Percentiles rank a stretch among this genome's conserved stretches.
Evolutionary conservation across 208 protist species (phyloP).

Genomic region (Trypanosoma theileri): DNA sequence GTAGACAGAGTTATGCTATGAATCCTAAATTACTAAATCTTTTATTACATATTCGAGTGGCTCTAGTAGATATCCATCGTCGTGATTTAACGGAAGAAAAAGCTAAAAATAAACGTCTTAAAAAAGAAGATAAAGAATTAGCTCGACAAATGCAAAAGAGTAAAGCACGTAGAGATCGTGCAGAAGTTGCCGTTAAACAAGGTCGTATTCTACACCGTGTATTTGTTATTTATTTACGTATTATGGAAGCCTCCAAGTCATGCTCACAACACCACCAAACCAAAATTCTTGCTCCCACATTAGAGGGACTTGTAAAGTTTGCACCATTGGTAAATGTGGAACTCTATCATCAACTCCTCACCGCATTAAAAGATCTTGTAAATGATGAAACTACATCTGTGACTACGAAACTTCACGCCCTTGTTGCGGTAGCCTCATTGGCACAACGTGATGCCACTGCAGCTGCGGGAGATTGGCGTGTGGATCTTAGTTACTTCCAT

Average conservation of each 20-base stretch:
- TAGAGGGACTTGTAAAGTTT: slow-evolving; percentile 91
- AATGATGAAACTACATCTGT: slow-evolving; percentile 75
- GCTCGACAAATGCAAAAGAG: slow-evolving; percentile 90
- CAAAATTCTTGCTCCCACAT: slow-evolving; percentile 85
- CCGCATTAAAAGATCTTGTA: slow-evolving; percentile 87
- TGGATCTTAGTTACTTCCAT: slow-evolving; percentile 93
- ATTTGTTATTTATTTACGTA: slow-evolving; percentile 91
- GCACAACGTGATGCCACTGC: slow-evolving; percentile 84
- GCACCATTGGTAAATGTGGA: slow-evolving; percentile 90
- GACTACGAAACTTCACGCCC: slow-evolving; percentile 86
- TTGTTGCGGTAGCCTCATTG: slow-evolving; percentile 86
- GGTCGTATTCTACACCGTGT: slow-evolving; percentile 87
- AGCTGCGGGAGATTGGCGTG: slow-evolving; percentile 82
- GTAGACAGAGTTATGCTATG: slow-evolving; percentile 90
- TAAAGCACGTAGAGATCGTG: slow-evolving; percentile 84
- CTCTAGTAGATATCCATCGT: slow-evolving; percentile 90
- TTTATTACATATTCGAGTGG: slow-evolving; percentile 90
- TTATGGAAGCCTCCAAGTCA: slow-evolving; percentile 83
- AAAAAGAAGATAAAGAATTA: slow-evolving; percentile 91
- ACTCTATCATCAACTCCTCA: slow-evolving; percentile 87
- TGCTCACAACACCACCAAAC: slow-evolving; percentile 84
- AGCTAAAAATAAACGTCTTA: slow-evolving; percentile 89
- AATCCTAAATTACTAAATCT: slow-evolving; percentile 90
- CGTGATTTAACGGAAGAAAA: slow-evolving; percentile 88
- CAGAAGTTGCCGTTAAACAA: slow-evolving; percentile 86